Evolutionary conservation across 148 eudicot genomes (phyloP).

Genomic region (Camellia granthamiana): DNA sequence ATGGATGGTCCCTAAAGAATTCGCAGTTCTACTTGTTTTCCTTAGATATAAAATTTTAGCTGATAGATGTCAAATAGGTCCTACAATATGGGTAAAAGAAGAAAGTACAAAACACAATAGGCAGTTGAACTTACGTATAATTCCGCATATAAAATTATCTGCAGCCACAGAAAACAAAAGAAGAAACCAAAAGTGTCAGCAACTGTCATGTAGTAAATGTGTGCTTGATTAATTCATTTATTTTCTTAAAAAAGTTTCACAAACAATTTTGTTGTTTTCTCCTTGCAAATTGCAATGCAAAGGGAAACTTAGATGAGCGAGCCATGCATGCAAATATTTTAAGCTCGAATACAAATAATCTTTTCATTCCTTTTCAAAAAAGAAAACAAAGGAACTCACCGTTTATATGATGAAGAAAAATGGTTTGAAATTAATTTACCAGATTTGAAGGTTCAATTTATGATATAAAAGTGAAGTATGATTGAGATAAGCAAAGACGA

Average conservation of each 20-base stretch:
- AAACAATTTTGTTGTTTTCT: not conserved
- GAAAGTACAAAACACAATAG: not conserved
- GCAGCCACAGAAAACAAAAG: constrained; percentile 40
- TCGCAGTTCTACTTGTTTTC: not conserved
- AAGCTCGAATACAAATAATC: too few relatives aligned
- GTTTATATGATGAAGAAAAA: not conserved
- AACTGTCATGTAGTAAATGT: not conserved
- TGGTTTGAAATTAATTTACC: not conserved
- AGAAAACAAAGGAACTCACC: not conserved
- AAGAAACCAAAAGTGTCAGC: constrained; percentile 24
- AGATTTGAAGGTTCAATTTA: not conserved
- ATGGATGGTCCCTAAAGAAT: not conserved
- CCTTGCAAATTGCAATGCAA: too few relatives aligned
- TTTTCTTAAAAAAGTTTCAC: not conserved
- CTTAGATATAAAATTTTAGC: not conserved
- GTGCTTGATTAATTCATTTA: not conserved
- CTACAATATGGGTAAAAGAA: constrained; percentile 2
- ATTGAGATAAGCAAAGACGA: not conserved
- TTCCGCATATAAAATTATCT: constrained; percentile 85
- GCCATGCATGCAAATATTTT: too few relatives aligned
- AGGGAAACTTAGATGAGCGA: too few relatives aligned
- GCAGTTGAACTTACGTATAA: constrained; percentile 68
- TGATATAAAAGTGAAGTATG: not conserved
- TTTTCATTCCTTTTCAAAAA: too few relatives aligned
- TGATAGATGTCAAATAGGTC: not conserved